These are phyloP conservation scores for Cladophialophora exuberans DNA, from an alignment of 2,329 filamentous ascomycete species.

Conservation along the genomic window DNA sequence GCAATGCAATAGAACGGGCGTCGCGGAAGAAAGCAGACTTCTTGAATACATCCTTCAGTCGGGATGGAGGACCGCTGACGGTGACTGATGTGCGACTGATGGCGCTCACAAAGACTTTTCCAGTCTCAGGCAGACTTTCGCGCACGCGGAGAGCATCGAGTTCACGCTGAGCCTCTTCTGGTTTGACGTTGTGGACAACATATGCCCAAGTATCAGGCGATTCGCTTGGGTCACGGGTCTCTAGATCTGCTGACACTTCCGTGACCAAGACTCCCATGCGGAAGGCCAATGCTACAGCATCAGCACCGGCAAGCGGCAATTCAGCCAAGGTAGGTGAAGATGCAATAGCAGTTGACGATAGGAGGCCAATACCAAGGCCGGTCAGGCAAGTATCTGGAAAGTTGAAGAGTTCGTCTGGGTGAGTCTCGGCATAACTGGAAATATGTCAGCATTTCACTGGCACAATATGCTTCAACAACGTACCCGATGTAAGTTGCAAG, in stretches of 20 bases:
- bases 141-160: constrained; percentile 15
- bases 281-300: constrained; percentile 51
- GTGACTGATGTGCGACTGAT: constrained; percentile 10
- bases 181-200: constrained; percentile 31
- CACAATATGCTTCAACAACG: constrained; percentile 5
- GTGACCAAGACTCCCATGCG: constrained; percentile 51
- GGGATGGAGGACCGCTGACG: constrained; percentile 3
- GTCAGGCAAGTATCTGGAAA: constrained; percentile 38
- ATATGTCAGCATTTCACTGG: neutral
- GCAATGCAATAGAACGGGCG: constrained; percentile 1
- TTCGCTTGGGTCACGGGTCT: constrained; percentile 31
- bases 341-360: constrained; percentile 49
- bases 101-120: constrained; percentile 1
- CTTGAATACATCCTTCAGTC: neutral
- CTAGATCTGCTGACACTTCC: constrained; percentile 48
- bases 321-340: constrained; percentile 45
- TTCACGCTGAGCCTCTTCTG: constrained; percentile 33
- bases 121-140: neutral
- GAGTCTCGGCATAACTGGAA: neutral
- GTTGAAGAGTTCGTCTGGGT: neutral
- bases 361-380: constrained; percentile 51
- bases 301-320: constrained; percentile 45
- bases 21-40: neutral
- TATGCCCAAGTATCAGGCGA: constrained; percentile 36
- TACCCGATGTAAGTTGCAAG: constrained; percentile 52